Evolutionary conservation across 1,284 basidiomycete species (phyloP), one percentile per base, ranked within the genome.

Genomic region (Amylostereum areolatum): DNA sequence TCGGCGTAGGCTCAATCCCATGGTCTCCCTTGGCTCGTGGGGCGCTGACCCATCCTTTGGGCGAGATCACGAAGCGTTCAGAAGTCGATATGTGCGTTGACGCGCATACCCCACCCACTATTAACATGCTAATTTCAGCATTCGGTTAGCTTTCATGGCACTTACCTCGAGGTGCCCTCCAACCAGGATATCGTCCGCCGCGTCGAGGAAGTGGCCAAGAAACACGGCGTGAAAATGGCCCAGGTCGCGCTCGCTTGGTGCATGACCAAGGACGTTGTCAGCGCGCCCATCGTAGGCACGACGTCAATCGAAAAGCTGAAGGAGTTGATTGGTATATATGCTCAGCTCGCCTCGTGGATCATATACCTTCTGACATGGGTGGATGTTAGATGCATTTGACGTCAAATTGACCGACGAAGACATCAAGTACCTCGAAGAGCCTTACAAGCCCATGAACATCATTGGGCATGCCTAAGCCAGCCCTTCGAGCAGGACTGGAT

Each of bases 391-490:
- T 28, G 63, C 61, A 2, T 45, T 69, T 8, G 52, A 67, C 29
- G 57, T 74, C 42, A 62, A 67, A 53, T 60, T 78, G 44, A 68
- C 70, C 1, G 59, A 67, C 6, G 74, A 74, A 45, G 77, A 80
- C 57, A 59, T 71, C 49, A 62, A 69, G 55, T 62, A 61, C 36
- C 70, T 78, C 51, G 68, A 70, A 41, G 68, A 72, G 53, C 66
- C 69, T 41, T 78, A 77, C 49, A 41, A 43, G 9, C 51, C 41
- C 2, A 43, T 32, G 1, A 39, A 43, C 5, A 45, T 60, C 44
- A 51, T 51, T 11, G 62, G 63, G 24, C 57, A 62, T 48, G 8
- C 11, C 29, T 57, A 47, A n/a, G n/a, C n/a, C n/a, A n/a, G n/a
- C n/a, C n/a, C n/a, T n/a, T n/a, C n/a, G n/a, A n/a, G n/a, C n/a